These are phyloP conservation scores for Xerocomellus chrysenteron DNA, from an alignment of 768 basidiomycete species.

Conservation along the genomic window DNA sequence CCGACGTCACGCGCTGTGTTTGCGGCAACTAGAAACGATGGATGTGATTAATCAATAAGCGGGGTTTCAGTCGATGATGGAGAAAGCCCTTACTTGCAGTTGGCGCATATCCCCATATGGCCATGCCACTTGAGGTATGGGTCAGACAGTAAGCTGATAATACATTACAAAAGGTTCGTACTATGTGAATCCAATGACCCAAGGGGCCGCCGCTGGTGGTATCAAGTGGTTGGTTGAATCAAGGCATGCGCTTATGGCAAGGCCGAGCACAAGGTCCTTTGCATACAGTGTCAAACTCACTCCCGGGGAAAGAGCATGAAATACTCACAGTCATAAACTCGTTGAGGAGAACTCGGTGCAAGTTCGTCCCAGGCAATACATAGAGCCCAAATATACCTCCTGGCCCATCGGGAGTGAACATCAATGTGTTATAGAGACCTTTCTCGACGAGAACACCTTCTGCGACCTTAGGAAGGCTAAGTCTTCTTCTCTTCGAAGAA, in stretches of 20 bases:
- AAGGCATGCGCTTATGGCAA: conserved; percentile 24
- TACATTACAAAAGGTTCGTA: conserved; percentile 31
- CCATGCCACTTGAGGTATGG: conserved; percentile 41
- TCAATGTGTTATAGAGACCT: conserved; percentile 28
- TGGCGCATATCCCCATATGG: conserved; percentile 61
- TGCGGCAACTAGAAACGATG: conserved; percentile 44
- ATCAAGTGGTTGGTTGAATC: conserved; percentile 58
- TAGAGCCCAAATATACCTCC: conserved; percentile 42
- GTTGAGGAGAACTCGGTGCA: conserved; percentile 37
- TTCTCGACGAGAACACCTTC: conserved; percentile 32
- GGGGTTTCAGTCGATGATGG: neutral
- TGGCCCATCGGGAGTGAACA: conserved; percentile 37
- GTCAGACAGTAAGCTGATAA: neutral
- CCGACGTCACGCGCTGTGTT: conserved; percentile 72
- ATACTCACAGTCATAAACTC: conserved; percentile 38
- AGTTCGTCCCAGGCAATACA: conserved; percentile 29
- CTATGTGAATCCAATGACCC: conserved; percentile 60
- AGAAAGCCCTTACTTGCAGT: conserved; percentile 39
- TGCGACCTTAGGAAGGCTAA: conserved; percentile 13
- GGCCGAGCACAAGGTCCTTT: conserved; percentile 22
- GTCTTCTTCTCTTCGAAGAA: conserved; percentile 19
- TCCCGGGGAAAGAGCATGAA: neutral
- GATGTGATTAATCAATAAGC: neutral
- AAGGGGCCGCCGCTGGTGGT: conserved; percentile 52
- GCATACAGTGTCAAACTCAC: neutral